Evolutionary conservation across 2,329 filamentous ascomycete genomes (phyloP).

Genomic region (Tolypocladium ophioglossoides): DNA sequence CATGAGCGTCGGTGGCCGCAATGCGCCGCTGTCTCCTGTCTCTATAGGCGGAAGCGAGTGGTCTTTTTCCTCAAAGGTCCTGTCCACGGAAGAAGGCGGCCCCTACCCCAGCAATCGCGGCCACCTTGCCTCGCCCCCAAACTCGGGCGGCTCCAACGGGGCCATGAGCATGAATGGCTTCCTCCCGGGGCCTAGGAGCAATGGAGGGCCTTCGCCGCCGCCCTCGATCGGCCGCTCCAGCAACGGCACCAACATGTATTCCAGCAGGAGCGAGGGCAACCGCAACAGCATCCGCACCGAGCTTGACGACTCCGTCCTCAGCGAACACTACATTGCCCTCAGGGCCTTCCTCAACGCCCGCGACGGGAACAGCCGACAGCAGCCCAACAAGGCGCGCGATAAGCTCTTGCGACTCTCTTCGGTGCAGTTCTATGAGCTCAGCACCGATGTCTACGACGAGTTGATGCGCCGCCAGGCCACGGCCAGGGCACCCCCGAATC

Average conservation of each 20-base stretch:
- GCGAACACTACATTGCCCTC: slow-evolving; percentile 73
- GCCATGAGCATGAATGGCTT: slow-evolving; percentile 51
- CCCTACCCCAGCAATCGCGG: slow-evolving; percentile 43
- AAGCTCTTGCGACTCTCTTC: slow-evolving; percentile 83
- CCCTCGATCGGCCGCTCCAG: slow-evolving; percentile 81
- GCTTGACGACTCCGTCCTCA: slow-evolving; percentile 50
- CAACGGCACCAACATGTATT: slow-evolving; percentile 62
- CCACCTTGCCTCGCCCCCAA: slow-evolving; percentile 58
- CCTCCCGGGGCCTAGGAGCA: slow-evolving; percentile 43
- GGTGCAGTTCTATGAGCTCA: slow-evolving; percentile 94
- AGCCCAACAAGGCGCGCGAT: slow-evolving; percentile 83
- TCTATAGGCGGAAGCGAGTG: slow-evolving; percentile 79
- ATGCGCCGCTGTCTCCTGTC: slow-evolving; percentile 71
- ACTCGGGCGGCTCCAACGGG: slow-evolving; percentile 51
- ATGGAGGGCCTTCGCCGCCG: slow-evolving; percentile 68
- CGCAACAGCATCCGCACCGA: slow-evolving; percentile 49
- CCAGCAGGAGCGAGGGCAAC: slow-evolving; percentile 55
- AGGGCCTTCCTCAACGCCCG: slow-evolving; percentile 67
- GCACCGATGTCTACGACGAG: slow-evolving; percentile 96
- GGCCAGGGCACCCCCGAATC: slow-evolving; percentile 41
- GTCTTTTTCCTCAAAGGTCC: slow-evolving; percentile 57
- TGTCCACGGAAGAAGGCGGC: slow-evolving; percentile 38
- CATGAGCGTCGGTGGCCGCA: slow-evolving; percentile 56
- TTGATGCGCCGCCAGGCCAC: slow-evolving; percentile 73
- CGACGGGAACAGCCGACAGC: slow-evolving; percentile 64